Percentiles rank a stretch among this genome's conserved stretches.
phyloP scores from a whole-genome alignment of 768 basidiomycete species.

The Astraeus odoratus region DNA sequence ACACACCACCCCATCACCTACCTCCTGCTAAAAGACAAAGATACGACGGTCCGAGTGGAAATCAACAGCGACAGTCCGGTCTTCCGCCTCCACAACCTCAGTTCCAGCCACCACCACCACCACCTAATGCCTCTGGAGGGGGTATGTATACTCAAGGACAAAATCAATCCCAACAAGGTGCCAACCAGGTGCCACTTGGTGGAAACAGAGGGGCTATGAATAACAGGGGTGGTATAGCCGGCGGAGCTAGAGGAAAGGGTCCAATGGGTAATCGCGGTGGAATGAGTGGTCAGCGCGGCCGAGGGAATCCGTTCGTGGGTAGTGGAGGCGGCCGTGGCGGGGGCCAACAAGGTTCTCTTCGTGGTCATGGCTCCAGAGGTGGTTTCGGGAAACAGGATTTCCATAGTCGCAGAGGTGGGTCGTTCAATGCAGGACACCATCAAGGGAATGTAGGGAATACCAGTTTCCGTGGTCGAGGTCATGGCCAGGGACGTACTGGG shows the following conservation, averaged over 20 bases:
- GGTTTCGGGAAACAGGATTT: slow-evolving; percentile 61
- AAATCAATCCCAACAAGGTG: slow-evolving; percentile 36
- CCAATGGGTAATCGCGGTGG: slow-evolving; percentile 42
- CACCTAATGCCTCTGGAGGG: slow-evolving; percentile 16
- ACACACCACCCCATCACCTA: slow-evolving; percentile 70
- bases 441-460: slow-evolving; percentile 32
- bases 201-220: slow-evolving; percentile 42
- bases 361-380: slow-evolving; percentile 59
- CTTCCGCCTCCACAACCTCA: slow-evolving; percentile 57
- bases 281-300: slow-evolving; percentile 35
- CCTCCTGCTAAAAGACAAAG: slow-evolving; percentile 90
- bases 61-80: slow-evolving; percentile 37
- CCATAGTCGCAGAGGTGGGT: slow-evolving; percentile 58
- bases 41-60: slow-evolving; percentile 71
- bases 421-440: slow-evolving; percentile 46
- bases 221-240: slow-evolving; percentile 34
- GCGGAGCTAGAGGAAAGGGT: slow-evolving; percentile 36
- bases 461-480: slow-evolving; percentile 56
- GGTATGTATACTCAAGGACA: slow-evolving; percentile 23
- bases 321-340: slow-evolving; percentile 37
- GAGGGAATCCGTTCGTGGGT: slow-evolving; percentile 28
- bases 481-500: slow-evolving; percentile 42
- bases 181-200: slow-evolving; percentile 34
- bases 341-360: slow-evolving; percentile 41
- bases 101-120: slow-evolving; percentile 34